Evolutionary conservation across 306 rosid genomes (phyloP).

Genomic region (Geum urbanum): DNA sequence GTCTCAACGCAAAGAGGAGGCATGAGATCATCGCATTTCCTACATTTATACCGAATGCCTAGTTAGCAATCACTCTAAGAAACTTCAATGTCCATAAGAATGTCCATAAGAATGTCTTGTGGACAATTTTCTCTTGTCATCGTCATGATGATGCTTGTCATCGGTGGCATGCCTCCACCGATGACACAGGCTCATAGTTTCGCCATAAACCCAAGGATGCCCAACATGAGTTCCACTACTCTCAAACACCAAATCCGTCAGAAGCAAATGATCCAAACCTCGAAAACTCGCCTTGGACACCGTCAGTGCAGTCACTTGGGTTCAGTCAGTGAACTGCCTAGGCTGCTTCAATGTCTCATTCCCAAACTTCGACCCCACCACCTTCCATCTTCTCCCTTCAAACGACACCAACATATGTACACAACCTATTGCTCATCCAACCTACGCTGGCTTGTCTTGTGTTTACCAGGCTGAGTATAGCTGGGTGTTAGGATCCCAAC

Average conservation of each 20-base stretch:
- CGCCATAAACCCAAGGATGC: neutral
- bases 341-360: neutral
- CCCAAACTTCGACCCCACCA: slow-evolving; percentile 11
- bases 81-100: neutral
- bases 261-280: neutral
- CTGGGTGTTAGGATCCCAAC: too few relatives aligned
- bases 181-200: neutral
- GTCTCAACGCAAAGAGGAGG: neutral
- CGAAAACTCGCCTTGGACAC: neutral
- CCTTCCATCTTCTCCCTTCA: neutral
- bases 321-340: neutral
- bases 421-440: neutral
- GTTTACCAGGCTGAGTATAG: neutral
- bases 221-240: neutral
- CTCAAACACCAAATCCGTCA: neutral
- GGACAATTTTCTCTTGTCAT: neutral
- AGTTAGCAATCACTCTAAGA: neutral
- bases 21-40: too few relatives aligned
- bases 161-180: neutral
- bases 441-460: neutral
- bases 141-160: neutral
- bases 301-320: neutral
- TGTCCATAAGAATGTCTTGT: neutral
- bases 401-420: neutral
- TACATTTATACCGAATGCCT: neutral